Percentiles rank a stretch among this genome's conserved stretches.
These are phyloP conservation scores for Russula dissimulans DNA, from an alignment of 768 basidiomycete genomes.

Conservation along the genomic window DNA sequence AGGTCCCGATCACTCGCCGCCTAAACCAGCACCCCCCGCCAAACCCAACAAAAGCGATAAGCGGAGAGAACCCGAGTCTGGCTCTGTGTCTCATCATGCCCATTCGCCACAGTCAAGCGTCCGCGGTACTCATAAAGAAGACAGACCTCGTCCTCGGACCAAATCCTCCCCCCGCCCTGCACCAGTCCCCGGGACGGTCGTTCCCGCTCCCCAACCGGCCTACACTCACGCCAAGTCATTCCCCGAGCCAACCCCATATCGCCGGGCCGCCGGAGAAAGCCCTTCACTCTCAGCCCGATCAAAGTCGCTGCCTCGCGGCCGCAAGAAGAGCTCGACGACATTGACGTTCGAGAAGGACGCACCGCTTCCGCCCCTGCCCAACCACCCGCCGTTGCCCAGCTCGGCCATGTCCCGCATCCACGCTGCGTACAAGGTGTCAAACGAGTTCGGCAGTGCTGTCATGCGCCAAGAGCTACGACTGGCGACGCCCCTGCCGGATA, in stretches of 20 bases:
- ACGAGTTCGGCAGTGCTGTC: slow-evolving; percentile 4
- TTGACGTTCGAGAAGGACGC: neutral
- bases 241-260: neutral
- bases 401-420: slow-evolving; percentile 7
- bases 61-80: neutral
- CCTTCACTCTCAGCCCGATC: neutral
- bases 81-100: neutral
- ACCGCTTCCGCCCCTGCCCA: neutral
- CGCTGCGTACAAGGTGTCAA: slow-evolving; percentile 8
- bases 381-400: neutral
- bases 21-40: neutral
- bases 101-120: neutral
- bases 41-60: neutral
- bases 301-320: neutral
- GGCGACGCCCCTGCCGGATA: neutral
- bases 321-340: neutral
- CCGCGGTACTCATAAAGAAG: neutral
- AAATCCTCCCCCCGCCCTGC: neutral
- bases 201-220: neutral
- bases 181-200: neutral
- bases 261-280: neutral
- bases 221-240: neutral
- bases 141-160: neutral
- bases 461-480: slow-evolving; percentile 6
- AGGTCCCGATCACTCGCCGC: neutral